These are phyloP conservation scores for Phytopythium cucurbitacearum DNA, from an alignment of 352 stramenopile genomes.

Conservation along the genomic window DNA sequence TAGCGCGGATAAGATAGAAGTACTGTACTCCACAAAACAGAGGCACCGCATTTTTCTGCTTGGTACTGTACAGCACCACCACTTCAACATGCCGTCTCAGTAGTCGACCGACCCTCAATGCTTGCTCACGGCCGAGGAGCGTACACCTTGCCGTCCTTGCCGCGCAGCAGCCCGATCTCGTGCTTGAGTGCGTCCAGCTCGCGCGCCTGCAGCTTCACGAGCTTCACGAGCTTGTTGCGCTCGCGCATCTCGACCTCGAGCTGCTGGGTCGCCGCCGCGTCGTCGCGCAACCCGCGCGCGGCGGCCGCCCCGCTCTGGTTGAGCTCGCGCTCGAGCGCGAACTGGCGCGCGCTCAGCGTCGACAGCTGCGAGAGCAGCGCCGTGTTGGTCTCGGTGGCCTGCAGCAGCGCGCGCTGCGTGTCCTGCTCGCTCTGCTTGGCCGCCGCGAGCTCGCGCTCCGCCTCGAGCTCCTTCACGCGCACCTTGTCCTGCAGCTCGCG, in stretches of 20 bases:
- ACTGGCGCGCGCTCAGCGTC: conserved; percentile 68
- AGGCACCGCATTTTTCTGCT: conserved; percentile 10
- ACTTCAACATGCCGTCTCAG: conserved; percentile 44
- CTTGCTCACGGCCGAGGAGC: conserved; percentile 16
- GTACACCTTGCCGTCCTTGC: conserved; percentile 82
- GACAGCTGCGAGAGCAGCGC: conserved; percentile 73
- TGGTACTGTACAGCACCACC: conserved; percentile 23
- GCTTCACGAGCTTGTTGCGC: conserved; percentile 83
- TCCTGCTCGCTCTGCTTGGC: conserved; percentile 50
- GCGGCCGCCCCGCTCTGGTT: conserved; percentile 46
- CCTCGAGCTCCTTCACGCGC: conserved; percentile 65
- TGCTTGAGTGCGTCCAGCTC: conserved; percentile 90
- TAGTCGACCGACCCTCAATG: conserved; percentile 17
- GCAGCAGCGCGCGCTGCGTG: conserved; percentile 70
- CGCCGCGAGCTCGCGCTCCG: conserved; percentile 41
- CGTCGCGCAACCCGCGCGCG: conserved; percentile 46
- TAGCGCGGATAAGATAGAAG: too few species aligned
- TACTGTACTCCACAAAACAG: too few species aligned
- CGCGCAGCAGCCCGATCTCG: conserved; percentile 82
- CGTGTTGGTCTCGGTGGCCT: conserved; percentile 84
- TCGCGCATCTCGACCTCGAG: conserved; percentile 80
- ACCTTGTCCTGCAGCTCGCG: conserved; percentile 72
- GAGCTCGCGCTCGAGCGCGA: conserved; percentile 83
- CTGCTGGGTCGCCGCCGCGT: conserved; percentile 25
- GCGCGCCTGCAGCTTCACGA: conserved; percentile 89